Percentiles rank a stretch among this genome's conserved stretches.
Conservation (phyloP, 495 filamentous ascomycete genomes). For the Acidiella bohemica region DNA sequence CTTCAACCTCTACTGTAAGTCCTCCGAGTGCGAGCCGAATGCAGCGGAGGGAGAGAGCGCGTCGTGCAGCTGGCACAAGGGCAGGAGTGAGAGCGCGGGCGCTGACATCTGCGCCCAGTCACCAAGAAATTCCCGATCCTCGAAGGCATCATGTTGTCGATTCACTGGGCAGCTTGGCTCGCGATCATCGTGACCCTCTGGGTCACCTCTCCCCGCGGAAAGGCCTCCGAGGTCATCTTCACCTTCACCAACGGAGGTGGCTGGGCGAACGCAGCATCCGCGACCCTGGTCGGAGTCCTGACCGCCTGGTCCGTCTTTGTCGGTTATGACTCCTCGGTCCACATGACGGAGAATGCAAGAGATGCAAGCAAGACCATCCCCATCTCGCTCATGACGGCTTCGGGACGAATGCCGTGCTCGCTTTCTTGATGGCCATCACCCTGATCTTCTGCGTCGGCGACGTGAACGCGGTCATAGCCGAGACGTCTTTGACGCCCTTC, state of each 20-base stretch:
- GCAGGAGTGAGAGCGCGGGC: too few species aligned
- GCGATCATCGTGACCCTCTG: slow-evolving; percentile 23
- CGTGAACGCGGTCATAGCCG: slow-evolving; percentile 5
- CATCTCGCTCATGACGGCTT: slow-evolving; percentile 22
- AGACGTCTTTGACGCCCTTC: slow-evolving; percentile 6
- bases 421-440: slow-evolving; percentile 16
- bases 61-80: too few species aligned
- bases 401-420: slow-evolving; percentile 21
- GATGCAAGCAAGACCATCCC: slow-evolving; percentile 25
- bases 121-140: slow-evolving; percentile 19
- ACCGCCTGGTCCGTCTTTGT: slow-evolving; percentile 24
- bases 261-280: slow-evolving; percentile 22
- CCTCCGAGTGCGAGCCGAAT: too few species aligned
- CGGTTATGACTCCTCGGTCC: slow-evolving; percentile 19
- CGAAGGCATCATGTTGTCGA: slow-evolving; percentile 21
- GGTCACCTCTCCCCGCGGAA: slow-evolving; percentile 17
- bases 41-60: too few species aligned
- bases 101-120: too few species aligned
- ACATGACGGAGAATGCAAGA: slow-evolving; percentile 23
- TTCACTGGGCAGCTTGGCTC: slow-evolving; percentile 23
- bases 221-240: slow-evolving; percentile 20
- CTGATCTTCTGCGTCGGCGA: slow-evolving; percentile 18
- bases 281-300: slow-evolving; percentile 22
- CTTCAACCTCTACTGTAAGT: too few species aligned
- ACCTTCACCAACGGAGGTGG: slow-evolving; percentile 21